Evolutionary conservation across 106 monocot genomes (phyloP).

Genomic region (Cymbidium sinense): DNA sequence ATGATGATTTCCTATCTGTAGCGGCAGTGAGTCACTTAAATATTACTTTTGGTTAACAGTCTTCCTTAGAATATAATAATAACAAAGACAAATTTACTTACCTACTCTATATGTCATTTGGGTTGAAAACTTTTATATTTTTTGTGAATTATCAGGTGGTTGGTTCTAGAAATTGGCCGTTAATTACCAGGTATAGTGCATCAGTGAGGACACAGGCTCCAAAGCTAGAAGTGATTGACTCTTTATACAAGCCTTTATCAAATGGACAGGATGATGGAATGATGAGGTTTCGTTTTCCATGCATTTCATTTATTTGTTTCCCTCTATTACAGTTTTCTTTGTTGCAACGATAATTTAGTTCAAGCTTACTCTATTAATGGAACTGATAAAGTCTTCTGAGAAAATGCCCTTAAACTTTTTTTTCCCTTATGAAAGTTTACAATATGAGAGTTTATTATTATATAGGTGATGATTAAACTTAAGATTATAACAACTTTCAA

Average conservation of each 20-base stretch:
- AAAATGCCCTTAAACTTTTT: no score
- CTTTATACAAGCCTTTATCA: constrained; percentile 45
- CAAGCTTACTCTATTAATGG: not conserved
- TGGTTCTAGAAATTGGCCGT: constrained; percentile 73
- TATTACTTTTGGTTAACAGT: not conserved
- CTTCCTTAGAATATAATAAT: not conserved
- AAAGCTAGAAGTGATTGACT: constrained; percentile 71
- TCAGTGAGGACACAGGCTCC: constrained; percentile 72
- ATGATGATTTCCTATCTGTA: constrained; percentile 55
- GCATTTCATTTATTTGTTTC: not conserved
- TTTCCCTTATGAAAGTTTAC: no score
- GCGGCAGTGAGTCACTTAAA: constrained; percentile 46
- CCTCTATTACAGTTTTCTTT: not conserved
- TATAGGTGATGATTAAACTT: no score
- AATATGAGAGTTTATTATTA: no score
- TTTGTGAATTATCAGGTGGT: constrained; percentile 44
- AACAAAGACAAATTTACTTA: not conserved
- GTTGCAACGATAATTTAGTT: not conserved
- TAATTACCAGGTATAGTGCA: constrained; percentile 70
- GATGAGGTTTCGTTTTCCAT: constrained; percentile 28
- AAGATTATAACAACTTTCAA: no score
- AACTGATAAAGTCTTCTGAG: not conserved
- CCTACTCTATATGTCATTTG: not conserved
- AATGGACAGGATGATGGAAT: constrained; percentile 67
- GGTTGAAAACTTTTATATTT: not conserved